Evolutionary conservation across 2,329 filamentous ascomycete genomes (phyloP), one percentile per base, ranked within the genome.

Genomic region (Nothopassalora personata): DNA sequence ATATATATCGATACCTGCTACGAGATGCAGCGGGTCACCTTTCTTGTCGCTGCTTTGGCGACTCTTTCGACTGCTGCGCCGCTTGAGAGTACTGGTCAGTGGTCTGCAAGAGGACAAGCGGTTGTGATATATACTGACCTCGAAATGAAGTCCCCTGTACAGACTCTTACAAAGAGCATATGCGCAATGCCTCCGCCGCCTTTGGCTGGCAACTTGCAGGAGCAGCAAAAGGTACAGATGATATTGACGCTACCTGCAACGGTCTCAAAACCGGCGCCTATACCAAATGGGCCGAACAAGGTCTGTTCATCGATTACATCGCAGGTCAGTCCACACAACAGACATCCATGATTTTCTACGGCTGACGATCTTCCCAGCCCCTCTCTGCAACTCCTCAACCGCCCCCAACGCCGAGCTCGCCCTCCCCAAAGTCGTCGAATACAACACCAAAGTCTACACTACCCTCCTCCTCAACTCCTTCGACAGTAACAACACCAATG

Each of bases 141-240:
- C 39, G 39, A 13, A 43, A 15, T 49, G 39, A 13, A 43, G 39
- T 28, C 19, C 47, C 39, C 4, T 53, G 18, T 9, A n/a, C 50
- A 31, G 19, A 36, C 31, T 36, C 55, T 55, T 36, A 49, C 50
- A 19, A 58, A 47, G 43, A 43, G 39, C n/a, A 43, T n/a, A 43
- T 43, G 39, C 39, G 39, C 18, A 43, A 43, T 8, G 39, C 67
- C 23, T 71, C 69, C 23, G 61, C 53, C 10, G 46, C 68, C 50
- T 65, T 71, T 54, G 69, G 68, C 33, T 71, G 67, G 62, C 68
- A 70, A 50, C 53, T 72, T 36, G 64, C 67, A 11, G 70, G 68
- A 36, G 59, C 65, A 10, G 62, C 66, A 13, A 47, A 62, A 52
- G 51, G 54, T 49, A 27, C 58, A 52, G 45, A 67, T 46, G 59